Base-by-base conservation (phyloP, 129 eudicot genomes). In the Centrapalus pauciflorus region DNA sequence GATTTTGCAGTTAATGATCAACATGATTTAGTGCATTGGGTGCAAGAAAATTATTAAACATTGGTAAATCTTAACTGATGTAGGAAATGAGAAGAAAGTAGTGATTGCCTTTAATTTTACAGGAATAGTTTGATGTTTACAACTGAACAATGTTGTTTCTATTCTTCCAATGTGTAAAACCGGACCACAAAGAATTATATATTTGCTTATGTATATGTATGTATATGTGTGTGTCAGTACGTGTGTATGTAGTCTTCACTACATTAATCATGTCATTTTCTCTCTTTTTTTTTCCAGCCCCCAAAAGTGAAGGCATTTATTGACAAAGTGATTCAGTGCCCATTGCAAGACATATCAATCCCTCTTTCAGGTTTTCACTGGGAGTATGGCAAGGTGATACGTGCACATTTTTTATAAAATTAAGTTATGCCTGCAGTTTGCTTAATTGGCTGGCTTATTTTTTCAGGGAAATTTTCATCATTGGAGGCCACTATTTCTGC, bases 401-500 rank as follows among this genome's bases (percentile, higher is more conserved):
- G 13, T 56, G 55, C 40, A n/a, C n/a, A 24, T 26, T 0, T 32
- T 74, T 45, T 63, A n/a, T n/a, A n/a, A 35, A 33, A 14, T 13
- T 43, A 3, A 5, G 73, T 25, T 56, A 12, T 61, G 54, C 7
- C n/a, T 35, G 61, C 14, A 50, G 27, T 52, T 40, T 17, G 55
- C 80, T 67, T 55, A 46, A 33, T 45, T 52, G 16, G 16, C 29
- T 33, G 29, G 37, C 58, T 62, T 55, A 35, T 19, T 82, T 85
- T 73, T 80, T 73, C 83, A 94, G 99, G 99, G 99, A 33, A 86
- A 94, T 77, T 89, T 94, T 81, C 93, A 94, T 82, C 97, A 94
- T 35, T 94, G 99, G 99, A 89, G 96, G 70, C 96, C 95, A 12
- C 72, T 94, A 77, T 89, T 94, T 82, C 83, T 86, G 66, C 99